These are phyloP conservation scores for Peterozyma xylosa DNA, from an alignment of 805 yeast genomes.

Conservation along the genomic window DNA sequence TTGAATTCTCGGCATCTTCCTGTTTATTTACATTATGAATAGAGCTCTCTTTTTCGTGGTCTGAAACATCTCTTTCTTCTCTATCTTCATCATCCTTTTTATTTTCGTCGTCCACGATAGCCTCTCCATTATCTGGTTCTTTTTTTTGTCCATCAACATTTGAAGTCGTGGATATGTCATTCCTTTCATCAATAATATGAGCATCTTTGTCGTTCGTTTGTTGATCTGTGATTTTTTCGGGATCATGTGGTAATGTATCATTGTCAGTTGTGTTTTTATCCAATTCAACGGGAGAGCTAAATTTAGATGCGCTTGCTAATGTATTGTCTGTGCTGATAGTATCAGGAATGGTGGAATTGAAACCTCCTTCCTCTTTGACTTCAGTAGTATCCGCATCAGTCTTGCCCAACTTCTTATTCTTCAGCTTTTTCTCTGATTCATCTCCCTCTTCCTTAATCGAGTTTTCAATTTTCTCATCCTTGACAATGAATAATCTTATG, in stretches of 20 bases:
- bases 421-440: not conserved
- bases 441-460: conserved; percentile 14
- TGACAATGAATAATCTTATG: conserved; percentile 71
- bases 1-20: conserved; percentile 15
- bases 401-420: not conserved
- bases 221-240: too few species aligned
- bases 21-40: conserved; percentile 8
- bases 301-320: too few species aligned
- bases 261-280: too few species aligned
- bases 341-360: too few species aligned
- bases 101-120: conserved; percentile 22
- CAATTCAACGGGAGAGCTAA: too few species aligned
- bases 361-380: not conserved
- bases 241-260: too few species aligned
- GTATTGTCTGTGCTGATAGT: too few species aligned
- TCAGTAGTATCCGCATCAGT: not conserved
- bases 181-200: too few species aligned
- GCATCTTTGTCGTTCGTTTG: too few species aligned
- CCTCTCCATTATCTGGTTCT: not conserved
- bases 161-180: too few species aligned
- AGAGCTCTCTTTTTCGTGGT: not conserved
- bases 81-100: conserved; percentile 20
- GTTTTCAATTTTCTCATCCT: conserved; percentile 65
- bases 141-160: too few species aligned
- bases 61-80: not conserved